Evolutionary conservation across 805 yeast species (phyloP).

Genomic region (Brettanomyces nanus): DNA sequence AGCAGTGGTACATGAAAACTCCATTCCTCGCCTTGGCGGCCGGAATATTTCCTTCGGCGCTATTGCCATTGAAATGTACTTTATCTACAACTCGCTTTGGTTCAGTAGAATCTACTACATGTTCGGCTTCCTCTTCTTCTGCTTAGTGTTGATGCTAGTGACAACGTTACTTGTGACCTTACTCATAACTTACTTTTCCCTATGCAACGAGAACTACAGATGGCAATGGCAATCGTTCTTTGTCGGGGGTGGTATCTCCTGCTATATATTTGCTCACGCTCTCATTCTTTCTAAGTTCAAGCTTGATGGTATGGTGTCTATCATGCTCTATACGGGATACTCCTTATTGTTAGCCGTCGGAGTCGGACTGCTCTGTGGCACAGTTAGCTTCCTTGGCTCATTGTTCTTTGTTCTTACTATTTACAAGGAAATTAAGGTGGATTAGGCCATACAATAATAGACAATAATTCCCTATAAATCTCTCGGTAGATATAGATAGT

Average conservation of each 20-base stretch:
- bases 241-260: slow-evolving; percentile 82
- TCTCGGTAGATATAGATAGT: too few relatives aligned
- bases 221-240: slow-evolving; percentile 96
- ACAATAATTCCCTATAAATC: too few relatives aligned
- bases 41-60: slow-evolving; percentile 94
- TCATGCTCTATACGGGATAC: slow-evolving; percentile 78
- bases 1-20: slow-evolving; percentile 77
- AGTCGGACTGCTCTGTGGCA: slow-evolving; percentile 77
- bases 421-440: slow-evolving; percentile 81
- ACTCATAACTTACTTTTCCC: slow-evolving; percentile 70
- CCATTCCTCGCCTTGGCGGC: slow-evolving; percentile 56
- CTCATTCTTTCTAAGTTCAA: slow-evolving; percentile 61
- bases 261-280: slow-evolving; percentile 81
- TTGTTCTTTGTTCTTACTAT: slow-evolving; percentile 70
- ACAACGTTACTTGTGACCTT: slow-evolving; percentile 78
- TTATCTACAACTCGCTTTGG: slow-evolving; percentile 88
- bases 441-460: slow-evolving; percentile 30
- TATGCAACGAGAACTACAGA: slow-evolving; percentile 85
- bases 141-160: slow-evolving; percentile 71
- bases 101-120: slow-evolving; percentile 88
- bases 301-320: slow-evolving; percentile 66
- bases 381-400: slow-evolving; percentile 75
- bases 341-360: slow-evolving; percentile 61
- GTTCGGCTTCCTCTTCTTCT: slow-evolving; percentile 94
- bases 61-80: slow-evolving; percentile 90